Conservation (phyloP, 768 basidiomycete genomes). For the Pulveroboletus sp. region DNA sequence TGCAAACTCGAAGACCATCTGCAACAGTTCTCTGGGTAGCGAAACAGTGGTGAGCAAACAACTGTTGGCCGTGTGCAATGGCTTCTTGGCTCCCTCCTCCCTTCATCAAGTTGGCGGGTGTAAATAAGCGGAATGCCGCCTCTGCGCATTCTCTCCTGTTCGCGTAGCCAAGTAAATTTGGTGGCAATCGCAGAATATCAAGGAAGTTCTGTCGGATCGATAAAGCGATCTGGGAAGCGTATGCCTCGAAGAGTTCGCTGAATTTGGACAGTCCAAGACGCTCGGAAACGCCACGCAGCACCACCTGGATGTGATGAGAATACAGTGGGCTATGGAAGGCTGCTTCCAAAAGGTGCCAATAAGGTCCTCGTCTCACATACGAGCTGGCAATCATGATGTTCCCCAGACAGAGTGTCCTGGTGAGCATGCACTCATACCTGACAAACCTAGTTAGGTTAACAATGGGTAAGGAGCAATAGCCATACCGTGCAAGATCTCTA, state of each 20-base stretch:
- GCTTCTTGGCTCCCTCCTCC: conserved; percentile 28
- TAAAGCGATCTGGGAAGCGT: conserved; percentile 70
- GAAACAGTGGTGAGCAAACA: conserved; percentile 62
- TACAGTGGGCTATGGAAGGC: conserved; percentile 33
- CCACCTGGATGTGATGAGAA: conserved; percentile 37
- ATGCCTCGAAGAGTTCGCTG: conserved; percentile 67
- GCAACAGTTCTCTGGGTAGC: conserved; percentile 43
- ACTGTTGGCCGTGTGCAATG: conserved; percentile 34
- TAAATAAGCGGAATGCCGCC: conserved; percentile 61
- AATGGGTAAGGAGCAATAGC: background rate
- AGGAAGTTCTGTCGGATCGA: conserved; percentile 50
- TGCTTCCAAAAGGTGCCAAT: conserved; percentile 84
- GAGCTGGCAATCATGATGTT: conserved; percentile 80
- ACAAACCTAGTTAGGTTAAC: conserved; percentile 8
- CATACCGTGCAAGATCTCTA: conserved; percentile 47
- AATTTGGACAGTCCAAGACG: conserved; percentile 62
- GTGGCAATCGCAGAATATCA: conserved; percentile 61
- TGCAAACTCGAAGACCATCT: conserved; percentile 57
- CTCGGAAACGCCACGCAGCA: conserved; percentile 57
- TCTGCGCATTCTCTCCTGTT: conserved; percentile 63
- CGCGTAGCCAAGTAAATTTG: conserved; percentile 69
- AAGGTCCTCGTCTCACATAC: conserved; percentile 70
- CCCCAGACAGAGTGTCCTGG: conserved; percentile 62
- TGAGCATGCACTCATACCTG: conserved; percentile 75
- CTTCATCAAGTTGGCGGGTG: conserved; percentile 59